phyloP scores from a whole-genome alignment of 2,329 filamentous ascomycete species.

The Penicillium nordicum region DNA sequence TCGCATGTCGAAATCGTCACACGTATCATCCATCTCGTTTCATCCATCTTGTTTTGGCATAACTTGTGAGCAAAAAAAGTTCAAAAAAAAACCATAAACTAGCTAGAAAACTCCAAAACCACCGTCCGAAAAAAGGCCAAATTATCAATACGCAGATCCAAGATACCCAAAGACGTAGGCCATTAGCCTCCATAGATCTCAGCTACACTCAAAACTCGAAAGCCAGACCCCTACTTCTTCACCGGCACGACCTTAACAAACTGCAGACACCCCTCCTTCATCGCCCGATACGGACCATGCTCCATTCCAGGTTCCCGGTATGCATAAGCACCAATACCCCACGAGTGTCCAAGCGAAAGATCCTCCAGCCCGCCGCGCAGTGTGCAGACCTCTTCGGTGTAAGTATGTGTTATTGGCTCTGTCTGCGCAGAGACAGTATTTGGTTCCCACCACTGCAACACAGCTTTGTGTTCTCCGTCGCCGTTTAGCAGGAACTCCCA shows the following conservation, averaged over 20 bases:
- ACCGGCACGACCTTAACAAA: constrained; percentile 23
- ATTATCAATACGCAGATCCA: background rate
- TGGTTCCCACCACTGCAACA: constrained; percentile 39
- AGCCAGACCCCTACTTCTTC: background rate
- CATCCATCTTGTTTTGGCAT: background rate
- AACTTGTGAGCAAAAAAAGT: background rate
- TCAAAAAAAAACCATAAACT: background rate
- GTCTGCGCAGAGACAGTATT: constrained; percentile 26
- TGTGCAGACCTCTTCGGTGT: constrained; percentile 41
- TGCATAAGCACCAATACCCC: constrained; percentile 39
- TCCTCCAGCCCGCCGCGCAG: constrained; percentile 38
- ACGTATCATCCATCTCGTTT: background rate
- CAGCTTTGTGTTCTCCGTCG: constrained; percentile 27
- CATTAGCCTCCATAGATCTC: background rate
- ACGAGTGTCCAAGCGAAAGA: constrained; percentile 28
- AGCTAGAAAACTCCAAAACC: background rate
- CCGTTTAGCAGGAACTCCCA: constrained; percentile 40
- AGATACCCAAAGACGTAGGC: background rate
- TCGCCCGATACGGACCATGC: constrained; percentile 39
- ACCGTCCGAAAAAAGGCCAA: background rate
- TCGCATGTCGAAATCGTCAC: background rate
- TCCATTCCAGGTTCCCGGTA: constrained; percentile 42
- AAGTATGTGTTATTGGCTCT: constrained; percentile 35
- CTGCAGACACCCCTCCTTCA: constrained; percentile 37
- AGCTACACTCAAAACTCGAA: background rate